phyloP scores from a whole-genome alignment of 2,329 filamentous ascomycete genomes.

The Diplodia intermedia region DNA sequence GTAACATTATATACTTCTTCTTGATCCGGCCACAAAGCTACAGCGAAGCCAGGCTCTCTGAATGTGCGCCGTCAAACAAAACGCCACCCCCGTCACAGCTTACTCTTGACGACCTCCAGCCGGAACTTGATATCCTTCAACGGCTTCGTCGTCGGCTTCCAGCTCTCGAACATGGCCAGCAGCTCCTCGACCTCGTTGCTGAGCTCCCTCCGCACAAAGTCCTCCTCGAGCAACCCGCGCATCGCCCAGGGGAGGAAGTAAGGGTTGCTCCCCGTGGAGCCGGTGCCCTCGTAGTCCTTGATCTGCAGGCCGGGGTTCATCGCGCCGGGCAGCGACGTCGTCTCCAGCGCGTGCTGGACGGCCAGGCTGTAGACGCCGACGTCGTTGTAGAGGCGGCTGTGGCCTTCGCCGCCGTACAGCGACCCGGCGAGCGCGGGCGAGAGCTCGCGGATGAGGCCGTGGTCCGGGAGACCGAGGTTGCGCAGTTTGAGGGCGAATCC shows the following conservation, averaged over 20 bases:
- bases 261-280: constrained; percentile 68
- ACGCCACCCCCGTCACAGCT: constrained; percentile 61
- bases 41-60: not conserved
- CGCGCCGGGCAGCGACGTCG: constrained; percentile 47
- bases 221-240: constrained; percentile 89
- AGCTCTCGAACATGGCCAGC: constrained; percentile 88
- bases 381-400: constrained; percentile 93
- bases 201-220: constrained; percentile 83
- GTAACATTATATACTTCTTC: not conserved
- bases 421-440: constrained; percentile 88
- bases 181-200: constrained; percentile 78
- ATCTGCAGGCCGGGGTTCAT: constrained; percentile 42
- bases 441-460: constrained; percentile 89
- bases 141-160: constrained; percentile 88
- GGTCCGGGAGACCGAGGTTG: constrained; percentile 90
- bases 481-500: constrained; percentile 93
- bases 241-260: constrained; percentile 96
- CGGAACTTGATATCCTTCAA: constrained; percentile 96
- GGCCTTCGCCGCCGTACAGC: constrained; percentile 89
- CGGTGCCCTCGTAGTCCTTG: constrained; percentile 43
- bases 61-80: not conserved
- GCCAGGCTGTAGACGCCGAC: constrained; percentile 76
- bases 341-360: constrained; percentile 57
- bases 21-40: not conserved
- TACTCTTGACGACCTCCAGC: constrained; percentile 88